Evolutionary conservation across 108 stramenopile species (phyloP), one percentile per base, ranked within the genome.

Genomic region (Stephanodiscus minutulus): DNA sequence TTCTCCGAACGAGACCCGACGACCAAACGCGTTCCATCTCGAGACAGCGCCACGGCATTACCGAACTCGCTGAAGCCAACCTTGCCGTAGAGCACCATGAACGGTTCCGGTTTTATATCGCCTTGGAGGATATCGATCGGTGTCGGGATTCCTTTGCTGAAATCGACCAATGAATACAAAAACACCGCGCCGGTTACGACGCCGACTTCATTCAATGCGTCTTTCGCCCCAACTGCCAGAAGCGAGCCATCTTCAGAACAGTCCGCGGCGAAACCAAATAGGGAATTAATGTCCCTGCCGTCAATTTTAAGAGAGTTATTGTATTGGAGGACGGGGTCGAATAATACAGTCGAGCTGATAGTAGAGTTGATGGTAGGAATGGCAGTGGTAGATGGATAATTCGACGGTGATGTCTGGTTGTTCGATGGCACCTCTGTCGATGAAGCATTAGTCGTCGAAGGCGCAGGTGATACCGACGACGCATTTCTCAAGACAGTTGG

Each of bases 221-320:
- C 44, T 25, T 39, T 63, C 3, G 61, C 61, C 0, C 61, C 61
- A 0, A 63, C 43, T 12, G 61, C 61, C 61, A 63, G 44, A 25
- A 63, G 7, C 1, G 61, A 63, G 41, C 39, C 43, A 46, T 63
- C 61, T 25, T 39, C 61, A 17, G 61, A 63, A 3, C 39, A 22
- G 61, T 39, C 61, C 22, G 61, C 44, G 44, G 61, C 27, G 25
- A 63, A 63, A 12, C 61, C 61, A 21, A 25, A 63, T 36, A 24
- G 7, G 21, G 61, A 63, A n/a, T n/a, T 48, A 18, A 48, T 15
- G n/a, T 2, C 15, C 7, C 5, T 48, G 47, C 47, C 47, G 2
- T 48, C 47, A 5, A 48, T 48, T 48, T n/a, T n/a, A 48, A 48
- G 47, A 18, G 47, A 48, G 6, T 48, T 48, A 3, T 15, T 48